Evolutionary conservation across 768 basidiomycete species (phyloP), one percentile per base, ranked within the genome.

Genomic region (Suillus americanus): DNA sequence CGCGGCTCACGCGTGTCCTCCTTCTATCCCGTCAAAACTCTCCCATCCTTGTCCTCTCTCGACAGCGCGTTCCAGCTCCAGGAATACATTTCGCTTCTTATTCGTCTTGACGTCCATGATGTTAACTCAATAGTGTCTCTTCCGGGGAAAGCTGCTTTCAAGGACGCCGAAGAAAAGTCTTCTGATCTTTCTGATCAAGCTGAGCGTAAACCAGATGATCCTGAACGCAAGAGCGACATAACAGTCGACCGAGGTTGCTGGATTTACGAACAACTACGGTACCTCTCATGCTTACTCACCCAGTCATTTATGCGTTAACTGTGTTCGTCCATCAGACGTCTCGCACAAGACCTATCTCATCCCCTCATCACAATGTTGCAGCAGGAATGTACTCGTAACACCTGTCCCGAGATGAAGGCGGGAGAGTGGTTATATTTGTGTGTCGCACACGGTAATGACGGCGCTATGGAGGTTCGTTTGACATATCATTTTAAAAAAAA

Each of bases 371-470:
- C 90, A 2, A 88, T 87, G 73, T 79, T 95, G 46, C 94, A 95
- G 73, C 88, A 90, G 69, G 92, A 94, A 74, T 99, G 96, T 73
- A 93, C 89, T 14, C 86, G 92, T 45, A 78, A 83, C 41, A 86
- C 90, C 12, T 99, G 97, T 81, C 94, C 95, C 1, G 90, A 97
- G 78, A 99, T 99, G 97, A 96, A 96, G 76, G 95, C 96, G n/a
- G 94, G 93, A 62, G 94, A 98, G 80, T 98, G 97, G 97, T 83
- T 94, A 35, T 99, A 97, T 77, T 79, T 98, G 7, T 99, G 97
- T 69, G 95, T 96, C 45, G 96, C 95, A 0, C 95, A 98, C 76
- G 94, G 93, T 25, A 92, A 89, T 71, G 92, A 92, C 64, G 89
- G 90, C 12, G 86, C 89, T 59, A 91, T 92, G 87, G 93, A 94